These are phyloP conservation scores for Citrus inodora DNA, from an alignment of 345 rosid genomes.

Conservation along the genomic window DNA sequence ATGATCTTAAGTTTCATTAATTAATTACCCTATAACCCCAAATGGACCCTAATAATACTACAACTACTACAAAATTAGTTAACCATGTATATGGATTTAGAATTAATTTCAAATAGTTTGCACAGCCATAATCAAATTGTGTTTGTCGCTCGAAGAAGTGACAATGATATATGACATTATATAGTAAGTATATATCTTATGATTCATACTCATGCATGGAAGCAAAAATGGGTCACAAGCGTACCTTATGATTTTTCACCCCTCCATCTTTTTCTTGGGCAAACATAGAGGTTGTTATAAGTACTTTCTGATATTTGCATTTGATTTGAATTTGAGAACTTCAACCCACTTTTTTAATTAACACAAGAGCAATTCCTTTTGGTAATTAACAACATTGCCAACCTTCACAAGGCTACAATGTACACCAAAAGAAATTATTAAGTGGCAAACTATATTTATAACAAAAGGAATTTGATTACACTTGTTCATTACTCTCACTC, in stretches of 20 bases:
- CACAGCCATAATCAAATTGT: background rate
- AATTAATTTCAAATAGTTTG: no score
- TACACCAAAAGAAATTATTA: background rate
- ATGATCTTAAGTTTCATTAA: background rate
- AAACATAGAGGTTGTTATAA: background rate
- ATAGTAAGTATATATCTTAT: background rate
- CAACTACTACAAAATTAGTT: background rate
- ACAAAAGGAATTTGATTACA: background rate
- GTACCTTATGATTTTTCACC: background rate
- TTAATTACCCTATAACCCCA: background rate
- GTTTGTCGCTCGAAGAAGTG: no score
- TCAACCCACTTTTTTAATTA: background rate
- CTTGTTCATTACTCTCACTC: slow-evolving; percentile 33
- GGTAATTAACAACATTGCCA: slow-evolving; percentile 5
- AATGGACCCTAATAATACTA: background rate
- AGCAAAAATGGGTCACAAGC: background rate
- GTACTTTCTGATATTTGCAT: background rate
- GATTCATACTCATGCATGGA: background rate
- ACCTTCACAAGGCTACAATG: background rate
- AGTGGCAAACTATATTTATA: background rate
- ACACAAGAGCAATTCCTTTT: background rate
- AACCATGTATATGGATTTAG: background rate
- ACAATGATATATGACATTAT: background rate
- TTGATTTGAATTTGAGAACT: slow-evolving; percentile 1
- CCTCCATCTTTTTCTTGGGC: background rate